Evolutionary conservation across 352 stramenopile species (phyloP).

Genomic region (Pythium insidiosum): DNA sequence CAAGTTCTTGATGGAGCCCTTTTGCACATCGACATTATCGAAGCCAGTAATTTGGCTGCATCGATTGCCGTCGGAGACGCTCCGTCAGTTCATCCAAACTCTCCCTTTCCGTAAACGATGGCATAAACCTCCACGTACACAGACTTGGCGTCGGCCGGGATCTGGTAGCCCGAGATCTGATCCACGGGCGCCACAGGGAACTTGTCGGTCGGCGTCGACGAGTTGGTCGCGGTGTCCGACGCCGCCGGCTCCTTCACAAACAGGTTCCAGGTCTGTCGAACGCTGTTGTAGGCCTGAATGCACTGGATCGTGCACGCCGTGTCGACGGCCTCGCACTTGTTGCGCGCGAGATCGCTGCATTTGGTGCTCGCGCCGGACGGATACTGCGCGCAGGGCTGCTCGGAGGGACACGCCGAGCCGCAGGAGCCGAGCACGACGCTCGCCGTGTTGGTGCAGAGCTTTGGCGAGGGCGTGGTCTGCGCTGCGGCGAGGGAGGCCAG

Average conservation of each 20-base stretch:
- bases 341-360: constrained; percentile 40
- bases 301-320: constrained; percentile 63
- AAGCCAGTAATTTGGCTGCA: constrained; percentile 70
- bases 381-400: constrained; percentile 64
- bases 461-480: background rate
- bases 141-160: constrained; percentile 27
- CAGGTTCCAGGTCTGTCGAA: constrained; percentile 40
- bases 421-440: constrained; percentile 43
- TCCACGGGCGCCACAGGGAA: constrained; percentile 51
- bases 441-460: constrained; percentile 25
- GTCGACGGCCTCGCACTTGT: constrained; percentile 36
- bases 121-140: constrained; percentile 28
- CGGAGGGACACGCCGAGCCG: constrained; percentile 18
- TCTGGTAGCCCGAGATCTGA: constrained; percentile 25
- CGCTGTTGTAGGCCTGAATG: constrained; percentile 44
- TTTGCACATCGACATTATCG: constrained; percentile 38
- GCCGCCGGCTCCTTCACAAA: constrained; percentile 52
- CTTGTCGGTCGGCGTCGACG: constrained; percentile 6
- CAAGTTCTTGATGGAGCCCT: constrained; percentile 49
- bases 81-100: background rate
- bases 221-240: constrained; percentile 30
- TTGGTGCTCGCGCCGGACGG: constrained; percentile 11
- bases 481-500: background rate
- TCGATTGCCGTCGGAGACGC: background rate
- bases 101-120: background rate